Base-by-base conservation (phyloP, 108 stramenopile genomes). In the Pseudonitzschia multiseries region DNA sequence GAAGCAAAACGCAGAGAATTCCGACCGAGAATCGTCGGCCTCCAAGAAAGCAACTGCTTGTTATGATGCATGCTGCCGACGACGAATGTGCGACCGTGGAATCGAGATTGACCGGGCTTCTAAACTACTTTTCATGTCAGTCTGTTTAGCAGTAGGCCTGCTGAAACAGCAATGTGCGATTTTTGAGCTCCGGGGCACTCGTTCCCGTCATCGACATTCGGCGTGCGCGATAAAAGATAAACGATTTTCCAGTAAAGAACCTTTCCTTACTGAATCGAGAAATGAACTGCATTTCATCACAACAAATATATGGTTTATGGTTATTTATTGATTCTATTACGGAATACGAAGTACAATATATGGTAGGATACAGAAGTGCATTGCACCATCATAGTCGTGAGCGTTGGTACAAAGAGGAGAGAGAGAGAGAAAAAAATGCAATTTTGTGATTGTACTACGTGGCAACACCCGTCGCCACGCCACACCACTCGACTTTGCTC, bases 21-120 rank as follows among this genome's bases (percentile, higher is more conserved):
- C 24, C 43, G 27, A 67, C 66, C 66, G 44, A 67, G 21, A 51
- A 67, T 67, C 20, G 66, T 24, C 43, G 27, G 46, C 13, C 46
- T 50, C 9, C 46, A 48, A 40, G 66, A 67, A n/a, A 67, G 66
- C 66, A 62, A 62, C 32, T 62, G 33, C 61, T 62, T 62, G 31
- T 29, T 62, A 31, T 62, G 54, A 56, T 48, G 46, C 46, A 14
- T 48, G 46, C 36, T 36, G 36, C 36, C 36, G 6, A 6, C 36
- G 36, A 36, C 36, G 6, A 36, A 2, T 6, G 17, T 2, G 12
- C 46, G 46, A 18, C 46, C 10, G 42, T 42, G 14, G 36, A 48
- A 48, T 14, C 14, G 17, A 14, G 18, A 10, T 48, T 48, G 46
- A 10, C 12, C 13, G 46, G 46, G 18, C 18, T 18, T 48, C 46